Evolutionary conservation across 2,329 filamentous ascomycete species (phyloP).

Genomic region (Botrytis aclada): DNA sequence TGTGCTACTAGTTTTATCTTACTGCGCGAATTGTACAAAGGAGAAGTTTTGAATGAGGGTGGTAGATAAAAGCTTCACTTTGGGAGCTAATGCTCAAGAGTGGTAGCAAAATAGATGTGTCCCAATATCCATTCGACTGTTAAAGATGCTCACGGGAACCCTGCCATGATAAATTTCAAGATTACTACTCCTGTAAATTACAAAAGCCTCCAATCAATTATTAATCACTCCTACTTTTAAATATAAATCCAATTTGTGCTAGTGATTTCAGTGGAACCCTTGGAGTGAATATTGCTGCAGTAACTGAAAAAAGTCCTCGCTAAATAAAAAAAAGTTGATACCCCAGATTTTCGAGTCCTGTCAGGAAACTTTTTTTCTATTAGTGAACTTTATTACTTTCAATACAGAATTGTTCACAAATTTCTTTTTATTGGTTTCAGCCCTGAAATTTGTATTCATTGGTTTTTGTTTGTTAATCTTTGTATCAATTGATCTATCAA

Average conservation of each 20-base stretch:
- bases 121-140: slow-evolving; percentile 30
- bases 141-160: neutral
- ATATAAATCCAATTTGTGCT: neutral
- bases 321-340: slow-evolving; percentile 20
- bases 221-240: neutral
- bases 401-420: neutral
- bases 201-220: neutral
- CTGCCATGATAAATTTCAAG: neutral
- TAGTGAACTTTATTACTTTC: neutral
- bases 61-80: slow-evolving; percentile 29
- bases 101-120: slow-evolving; percentile 35
- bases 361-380: neutral
- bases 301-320: slow-evolving; percentile 24
- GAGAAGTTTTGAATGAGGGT: slow-evolving; percentile 17
- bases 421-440: neutral
- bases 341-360: slow-evolving; percentile 2
- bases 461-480: neutral
- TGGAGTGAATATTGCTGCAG: slow-evolving; percentile 8
- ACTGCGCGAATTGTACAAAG: slow-evolving; percentile 34
- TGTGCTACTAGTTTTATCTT: slow-evolving; percentile 39
- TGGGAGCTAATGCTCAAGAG: slow-evolving; percentile 23
- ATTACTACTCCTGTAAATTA: neutral
- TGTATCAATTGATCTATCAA: neutral
- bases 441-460: neutral
- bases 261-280: slow-evolving; percentile 2